Evolutionary conservation across 2,329 filamentous ascomycete genomes (phyloP).

Genomic region (Fusarium guadeloupense): DNA sequence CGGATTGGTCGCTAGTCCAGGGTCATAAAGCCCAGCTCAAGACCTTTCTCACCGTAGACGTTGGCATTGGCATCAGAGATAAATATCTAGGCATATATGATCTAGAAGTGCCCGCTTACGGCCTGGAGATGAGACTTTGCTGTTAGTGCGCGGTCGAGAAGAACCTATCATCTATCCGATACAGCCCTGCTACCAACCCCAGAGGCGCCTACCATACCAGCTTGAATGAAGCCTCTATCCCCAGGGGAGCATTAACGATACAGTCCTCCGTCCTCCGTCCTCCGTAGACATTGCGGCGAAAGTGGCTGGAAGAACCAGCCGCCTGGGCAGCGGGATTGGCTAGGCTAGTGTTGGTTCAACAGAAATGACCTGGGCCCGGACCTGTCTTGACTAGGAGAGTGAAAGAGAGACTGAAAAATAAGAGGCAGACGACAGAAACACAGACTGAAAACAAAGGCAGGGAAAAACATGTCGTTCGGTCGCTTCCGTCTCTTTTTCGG

Average conservation of each 20-base stretch:
- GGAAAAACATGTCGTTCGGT: conserved; percentile 3
- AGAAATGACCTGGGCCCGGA: conserved; percentile 16
- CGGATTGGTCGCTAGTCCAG: conserved; percentile 31
- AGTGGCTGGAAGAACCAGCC: conserved; percentile 25
- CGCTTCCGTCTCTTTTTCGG: conserved; percentile 10
- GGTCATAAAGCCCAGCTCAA: no score
- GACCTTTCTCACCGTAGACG: conserved; percentile 1
- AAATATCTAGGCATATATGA: not conserved
- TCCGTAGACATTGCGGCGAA: not conserved
- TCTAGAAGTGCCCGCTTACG: conserved; percentile 17
- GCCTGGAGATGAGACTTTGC: not conserved
- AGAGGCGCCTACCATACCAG: no score
- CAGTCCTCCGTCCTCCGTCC: no score
- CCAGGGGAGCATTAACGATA: not conserved
- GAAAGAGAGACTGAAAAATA: not conserved
- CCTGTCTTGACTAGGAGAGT: not conserved
- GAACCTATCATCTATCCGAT: conserved; percentile 16
- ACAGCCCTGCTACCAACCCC: conserved; percentile 11
- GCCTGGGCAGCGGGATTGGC: conserved; percentile 17
- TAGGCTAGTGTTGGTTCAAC: conserved; percentile 15
- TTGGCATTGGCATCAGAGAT: not conserved
- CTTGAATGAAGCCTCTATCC: conserved; percentile 15
- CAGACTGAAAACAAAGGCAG: no score
- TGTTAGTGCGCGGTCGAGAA: conserved; percentile 3
- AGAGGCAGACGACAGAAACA: no score